Evolutionary conservation across 345 rosid genomes (phyloP), one percentile per base, ranked within the genome.

Genomic region (Salix caprea): DNA sequence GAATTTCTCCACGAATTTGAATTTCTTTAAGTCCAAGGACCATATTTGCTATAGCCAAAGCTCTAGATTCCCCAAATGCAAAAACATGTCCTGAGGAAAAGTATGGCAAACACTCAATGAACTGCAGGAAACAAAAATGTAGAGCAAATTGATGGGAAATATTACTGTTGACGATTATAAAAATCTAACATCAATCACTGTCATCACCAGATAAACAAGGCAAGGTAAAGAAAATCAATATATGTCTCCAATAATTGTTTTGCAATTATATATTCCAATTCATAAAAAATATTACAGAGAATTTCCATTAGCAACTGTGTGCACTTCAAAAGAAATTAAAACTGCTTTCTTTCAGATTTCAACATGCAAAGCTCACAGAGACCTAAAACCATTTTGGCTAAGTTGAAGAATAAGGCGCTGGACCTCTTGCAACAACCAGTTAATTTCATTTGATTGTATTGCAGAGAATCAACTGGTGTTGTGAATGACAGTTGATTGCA

Each of bases 1-100:
- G 95, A 79, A 94, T 92, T 88, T 94, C 98, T 79, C 99, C 99
- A 71, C 99, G 93, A 76, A 96, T 96, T 87, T 96, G 98, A 78
- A 96, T 94, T 90, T 96, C 99, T 81, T 96, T 96, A 81, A 96
- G 87, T 73, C 98, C 98, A 72, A 96, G 97, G 84, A 96, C 99
- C 98, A 96, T 96, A 81, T 96, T 96, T 76, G 99, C 99, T 77
- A 96, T 96, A 62, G 99, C 98, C 84, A 96, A 83, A 74, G 95
- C 91, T 93, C 99, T 91, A 60, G 98, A 94, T 68, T 96, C 99
- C 78, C 99, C 99, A 77, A 96, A 96, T 52, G 99, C 97, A 64
- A 96, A 96, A 78, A 96, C 88, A 82, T 96, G 99, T 72, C 99
- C 99, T 96, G 84, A 80, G 66, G 74, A 54, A 79, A 74, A 60